Conservation (phyloP, 176 grass and related monocot species). For the Olyra latifolia region DNA sequence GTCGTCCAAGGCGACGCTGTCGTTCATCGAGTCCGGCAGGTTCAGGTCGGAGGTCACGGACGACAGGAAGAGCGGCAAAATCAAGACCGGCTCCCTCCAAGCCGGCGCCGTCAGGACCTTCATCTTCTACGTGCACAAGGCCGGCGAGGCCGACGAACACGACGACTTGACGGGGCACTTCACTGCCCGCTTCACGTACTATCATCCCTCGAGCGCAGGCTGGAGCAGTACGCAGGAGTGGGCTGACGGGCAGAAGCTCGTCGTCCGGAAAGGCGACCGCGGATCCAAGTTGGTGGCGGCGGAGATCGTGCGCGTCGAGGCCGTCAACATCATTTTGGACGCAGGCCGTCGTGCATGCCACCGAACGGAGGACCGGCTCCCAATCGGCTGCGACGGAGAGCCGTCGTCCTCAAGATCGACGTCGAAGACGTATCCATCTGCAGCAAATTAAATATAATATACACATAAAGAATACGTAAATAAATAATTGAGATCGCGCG, state of each 20-base stretch:
- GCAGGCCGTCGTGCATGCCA: neutral
- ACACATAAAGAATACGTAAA: too few species aligned
- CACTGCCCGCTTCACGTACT: neutral
- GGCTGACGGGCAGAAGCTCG: neutral
- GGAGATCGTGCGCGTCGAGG: neutral
- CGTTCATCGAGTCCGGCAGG: neutral
- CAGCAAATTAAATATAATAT: too few species aligned
- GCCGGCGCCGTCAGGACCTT: neutral
- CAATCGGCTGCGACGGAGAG: neutral
- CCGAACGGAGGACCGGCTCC: neutral
- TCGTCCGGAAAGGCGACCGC: neutral
- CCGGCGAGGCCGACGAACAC: neutral
- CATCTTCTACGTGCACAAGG: neutral
- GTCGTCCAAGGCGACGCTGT: neutral
- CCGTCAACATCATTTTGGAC: neutral
- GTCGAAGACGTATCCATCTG: too few species aligned
- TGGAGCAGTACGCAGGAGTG: too few species aligned
- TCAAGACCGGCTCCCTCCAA: too few species aligned
- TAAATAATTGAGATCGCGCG: too few species aligned
- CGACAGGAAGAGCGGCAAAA: too few species aligned
- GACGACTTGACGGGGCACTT: neutral
- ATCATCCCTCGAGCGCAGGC: fast-evolving
- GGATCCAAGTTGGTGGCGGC: neutral
- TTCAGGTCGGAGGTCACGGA: neutral
- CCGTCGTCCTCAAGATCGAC: neutral